A percentile compares a stretch with the other conserved stretches of the same genome.
These are phyloP conservation scores for Colletotrichum camelliae DNA, from an alignment of 2,329 filamentous ascomycete species.

Conservation along the genomic window DNA sequence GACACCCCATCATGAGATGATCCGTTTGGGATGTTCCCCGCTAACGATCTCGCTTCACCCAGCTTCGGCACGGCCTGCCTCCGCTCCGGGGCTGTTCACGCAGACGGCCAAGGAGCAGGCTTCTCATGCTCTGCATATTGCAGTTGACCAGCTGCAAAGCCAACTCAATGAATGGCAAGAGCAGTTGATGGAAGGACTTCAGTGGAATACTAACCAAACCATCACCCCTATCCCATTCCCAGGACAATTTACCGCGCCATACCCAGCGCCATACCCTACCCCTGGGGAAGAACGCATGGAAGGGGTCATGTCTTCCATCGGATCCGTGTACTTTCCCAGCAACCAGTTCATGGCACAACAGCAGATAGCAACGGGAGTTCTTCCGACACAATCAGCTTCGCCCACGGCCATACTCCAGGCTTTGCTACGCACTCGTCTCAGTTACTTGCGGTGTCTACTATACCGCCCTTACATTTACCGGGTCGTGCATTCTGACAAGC, in stretches of 20 bases:
- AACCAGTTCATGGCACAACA: not conserved
- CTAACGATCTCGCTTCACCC: not conserved
- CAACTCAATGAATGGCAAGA: not conserved
- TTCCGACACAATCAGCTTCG: not conserved
- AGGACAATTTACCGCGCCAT: not conserved
- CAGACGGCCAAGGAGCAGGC: not conserved
- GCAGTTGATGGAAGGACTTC: not conserved
- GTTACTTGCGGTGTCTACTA: conserved; percentile 63
- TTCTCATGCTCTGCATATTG: not conserved
- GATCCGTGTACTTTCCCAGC: not conserved
- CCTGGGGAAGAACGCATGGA: not conserved
- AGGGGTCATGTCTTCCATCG: not conserved
- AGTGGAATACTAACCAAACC: not conserved
- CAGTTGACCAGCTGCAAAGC: not conserved
- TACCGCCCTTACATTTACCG: conserved; percentile 66
- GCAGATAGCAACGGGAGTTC: not conserved
- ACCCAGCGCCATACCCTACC: not conserved
- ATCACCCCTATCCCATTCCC: not conserved
- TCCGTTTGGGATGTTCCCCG: not conserved
- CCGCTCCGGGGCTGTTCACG: not conserved
- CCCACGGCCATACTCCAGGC: conserved; percentile 52
- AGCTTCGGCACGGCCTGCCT: not conserved
- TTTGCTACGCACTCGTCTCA: conserved; percentile 62
- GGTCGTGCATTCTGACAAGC: conserved; percentile 58
- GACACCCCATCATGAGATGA: not conserved